phyloP scores from a whole-genome alignment of 2,329 filamentous ascomycete genomes.

The Byssoonygena ceratinophila region DNA sequence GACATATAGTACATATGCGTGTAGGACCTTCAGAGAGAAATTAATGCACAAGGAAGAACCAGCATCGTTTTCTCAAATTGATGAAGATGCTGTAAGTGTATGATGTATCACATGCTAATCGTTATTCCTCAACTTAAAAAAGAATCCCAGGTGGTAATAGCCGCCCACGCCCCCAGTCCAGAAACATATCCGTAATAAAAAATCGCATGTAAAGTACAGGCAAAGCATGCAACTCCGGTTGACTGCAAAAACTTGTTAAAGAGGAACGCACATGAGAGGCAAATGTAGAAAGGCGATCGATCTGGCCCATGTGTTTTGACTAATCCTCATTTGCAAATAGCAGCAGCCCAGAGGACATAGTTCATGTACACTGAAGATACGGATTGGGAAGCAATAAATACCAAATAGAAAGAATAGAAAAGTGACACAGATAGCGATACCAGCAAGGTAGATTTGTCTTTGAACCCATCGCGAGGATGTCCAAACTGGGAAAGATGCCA shows the following conservation, averaged over 20 bases:
- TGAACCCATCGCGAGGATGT: background rate
- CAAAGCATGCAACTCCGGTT: conserved; percentile 6
- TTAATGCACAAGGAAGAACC: background rate
- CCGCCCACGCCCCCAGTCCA: conserved; percentile 4
- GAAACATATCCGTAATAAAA: background rate
- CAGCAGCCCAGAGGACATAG: background rate
- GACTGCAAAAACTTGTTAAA: background rate
- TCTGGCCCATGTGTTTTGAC: background rate
- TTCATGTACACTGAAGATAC: conserved; percentile 7
- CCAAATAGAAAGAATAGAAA: background rate
- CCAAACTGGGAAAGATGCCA: background rate
- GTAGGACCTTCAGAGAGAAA: background rate
- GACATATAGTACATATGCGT: background rate
- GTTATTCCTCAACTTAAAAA: conserved; percentile 10
- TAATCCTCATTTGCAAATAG: background rate
- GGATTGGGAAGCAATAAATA: background rate
- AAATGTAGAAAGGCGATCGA: background rate
- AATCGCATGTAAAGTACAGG: conserved; percentile 7
- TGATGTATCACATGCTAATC: conserved; percentile 3
- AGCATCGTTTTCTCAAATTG: too few species aligned
- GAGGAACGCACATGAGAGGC: background rate
- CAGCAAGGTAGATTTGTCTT: background rate
- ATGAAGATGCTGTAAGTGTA: background rate
- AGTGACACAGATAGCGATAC: background rate
- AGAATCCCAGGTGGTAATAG: conserved; percentile 3